Percentiles rank a stretch among this genome's conserved stretches.
These are phyloP conservation scores for Fragilaria radians DNA, from an alignment of 108 stramenopile genomes.

Conservation along the genomic window DNA sequence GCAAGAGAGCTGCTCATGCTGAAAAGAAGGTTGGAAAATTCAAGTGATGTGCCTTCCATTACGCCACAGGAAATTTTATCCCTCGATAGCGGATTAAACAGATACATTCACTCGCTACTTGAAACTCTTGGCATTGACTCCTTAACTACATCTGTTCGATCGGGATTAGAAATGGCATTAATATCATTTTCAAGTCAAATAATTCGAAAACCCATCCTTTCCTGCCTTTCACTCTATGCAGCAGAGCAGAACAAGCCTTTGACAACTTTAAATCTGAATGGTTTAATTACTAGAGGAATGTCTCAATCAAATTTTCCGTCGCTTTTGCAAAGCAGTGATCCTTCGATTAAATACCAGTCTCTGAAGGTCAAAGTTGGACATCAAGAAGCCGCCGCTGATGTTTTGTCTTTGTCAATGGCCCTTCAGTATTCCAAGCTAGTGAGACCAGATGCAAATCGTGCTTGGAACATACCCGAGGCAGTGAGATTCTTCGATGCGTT, in stretches of 20 bases:
- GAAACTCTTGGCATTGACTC: conserved; percentile 18
- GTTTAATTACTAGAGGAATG: conserved; percentile 50
- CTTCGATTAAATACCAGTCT: conserved; percentile 28
- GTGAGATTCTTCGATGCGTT: conserved; percentile 25
- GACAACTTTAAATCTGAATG: conserved; percentile 39
- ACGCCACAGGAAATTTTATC: no score
- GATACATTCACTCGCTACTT: conserved; percentile 31
- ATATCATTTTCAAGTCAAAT: conserved; percentile 56
- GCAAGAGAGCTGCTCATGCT: conserved; percentile 41
- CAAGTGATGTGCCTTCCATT: no score
- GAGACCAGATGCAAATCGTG: conserved; percentile 73
- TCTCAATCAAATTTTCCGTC: no score
- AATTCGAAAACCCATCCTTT: conserved; percentile 38
- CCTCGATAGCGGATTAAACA: conserved; percentile 41
- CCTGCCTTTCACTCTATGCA: conserved; percentile 35
- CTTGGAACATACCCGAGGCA: conserved; percentile 46
- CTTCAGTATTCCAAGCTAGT: conserved; percentile 13
- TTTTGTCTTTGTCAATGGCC: conserved; percentile 18
- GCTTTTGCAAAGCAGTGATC: not conserved
- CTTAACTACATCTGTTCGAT: conserved; percentile 42
- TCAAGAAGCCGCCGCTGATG: conserved; percentile 30
- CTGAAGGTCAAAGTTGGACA: conserved; percentile 81
- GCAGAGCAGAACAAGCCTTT: conserved; percentile 5
- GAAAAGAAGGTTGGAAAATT: conserved; percentile 17
- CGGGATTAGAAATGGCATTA: conserved; percentile 82